phyloP scores from a whole-genome alignment of 2,329 filamentous ascomycete species.

The Bipolaris gigantea region DNA sequence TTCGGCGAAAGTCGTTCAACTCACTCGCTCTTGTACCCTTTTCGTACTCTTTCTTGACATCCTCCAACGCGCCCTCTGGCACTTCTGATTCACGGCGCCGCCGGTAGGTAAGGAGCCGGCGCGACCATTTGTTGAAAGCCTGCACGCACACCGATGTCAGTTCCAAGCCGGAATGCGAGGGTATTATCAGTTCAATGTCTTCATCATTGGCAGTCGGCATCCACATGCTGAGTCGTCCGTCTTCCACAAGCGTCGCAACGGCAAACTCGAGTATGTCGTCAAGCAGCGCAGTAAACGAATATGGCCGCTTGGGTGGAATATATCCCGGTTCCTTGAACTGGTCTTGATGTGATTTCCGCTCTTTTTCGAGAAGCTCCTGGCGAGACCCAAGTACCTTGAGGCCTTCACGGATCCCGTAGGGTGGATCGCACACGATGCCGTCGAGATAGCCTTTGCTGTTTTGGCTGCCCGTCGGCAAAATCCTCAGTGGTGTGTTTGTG shows the following conservation, averaged over 20 bases:
- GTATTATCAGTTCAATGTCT: constrained; percentile 73
- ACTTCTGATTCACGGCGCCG: constrained; percentile 64
- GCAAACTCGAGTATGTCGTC: constrained; percentile 88
- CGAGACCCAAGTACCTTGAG: constrained; percentile 81
- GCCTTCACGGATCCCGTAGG: constrained; percentile 92
- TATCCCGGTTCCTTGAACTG: constrained; percentile 56
- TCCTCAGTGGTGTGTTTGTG: constrained; percentile 75
- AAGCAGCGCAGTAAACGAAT: constrained; percentile 87
- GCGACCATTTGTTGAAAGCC: constrained; percentile 89
- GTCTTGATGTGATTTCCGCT: constrained; percentile 31
- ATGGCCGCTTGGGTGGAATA: constrained; percentile 85
- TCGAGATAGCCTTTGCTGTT: constrained; percentile 64
- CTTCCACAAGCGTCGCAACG: constrained; percentile 71
- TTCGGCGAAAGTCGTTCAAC: constrained; percentile 67
- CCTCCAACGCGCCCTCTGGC: constrained; percentile 31
- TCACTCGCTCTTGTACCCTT: constrained; percentile 62
- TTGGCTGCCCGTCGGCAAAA: constrained; percentile 13
- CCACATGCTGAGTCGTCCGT: constrained; percentile 88
- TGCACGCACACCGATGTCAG: constrained; percentile 79
- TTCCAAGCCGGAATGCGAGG: constrained; percentile 73
- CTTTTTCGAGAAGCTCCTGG: constrained; percentile 49
- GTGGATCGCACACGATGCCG: constrained; percentile 92
- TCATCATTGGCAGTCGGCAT: constrained; percentile 76
- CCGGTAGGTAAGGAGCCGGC: constrained; percentile 83
- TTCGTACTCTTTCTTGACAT: constrained; percentile 37